phyloP scores from a whole-genome alignment of 192 early-diverging fungal species.

The Rhizophagus clarus region DNA sequence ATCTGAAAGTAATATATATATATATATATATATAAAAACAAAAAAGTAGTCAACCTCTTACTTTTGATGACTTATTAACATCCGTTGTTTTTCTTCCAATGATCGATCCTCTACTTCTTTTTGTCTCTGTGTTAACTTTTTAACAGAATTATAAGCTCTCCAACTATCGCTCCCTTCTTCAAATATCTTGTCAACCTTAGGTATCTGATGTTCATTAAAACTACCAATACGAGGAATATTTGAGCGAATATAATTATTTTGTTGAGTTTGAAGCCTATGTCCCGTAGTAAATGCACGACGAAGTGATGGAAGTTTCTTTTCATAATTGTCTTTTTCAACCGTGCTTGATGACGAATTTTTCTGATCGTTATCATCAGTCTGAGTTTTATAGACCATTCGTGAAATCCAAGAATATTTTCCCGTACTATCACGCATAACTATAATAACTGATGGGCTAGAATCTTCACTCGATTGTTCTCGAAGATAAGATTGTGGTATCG shows the following conservation, averaged over 20 bases:
- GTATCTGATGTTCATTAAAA: conserved; percentile 34
- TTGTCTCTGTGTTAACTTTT: conserved; percentile 33
- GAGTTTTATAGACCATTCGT: conserved; percentile 49
- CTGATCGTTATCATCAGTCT: not conserved
- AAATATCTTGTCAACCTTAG: conserved; percentile 40
- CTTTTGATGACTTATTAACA: conserved; percentile 8
- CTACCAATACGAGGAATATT: not conserved
- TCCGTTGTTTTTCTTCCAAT: not conserved
- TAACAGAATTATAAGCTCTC: conserved; percentile 38
- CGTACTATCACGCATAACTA: conserved; percentile 67
- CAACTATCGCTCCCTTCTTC: conserved; percentile 34
- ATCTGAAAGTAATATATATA: no score
- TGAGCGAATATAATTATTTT: not conserved
- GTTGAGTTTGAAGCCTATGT: not conserved
- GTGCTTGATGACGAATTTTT: not conserved
- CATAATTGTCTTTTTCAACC: not conserved
- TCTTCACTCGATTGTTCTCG: conserved; percentile 21
- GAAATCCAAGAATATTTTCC: conserved; percentile 74
- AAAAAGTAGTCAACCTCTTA: conserved; percentile 7
- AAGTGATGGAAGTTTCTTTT: not conserved
- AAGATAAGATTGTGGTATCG: not conserved
- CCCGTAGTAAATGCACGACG: not conserved
- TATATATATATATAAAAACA: no score
- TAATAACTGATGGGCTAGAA: conserved; percentile 50
- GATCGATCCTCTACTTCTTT: conserved; percentile 22